Percentiles rank a stretch among this genome's conserved stretches.
Evolutionary conservation across 805 yeast species (phyloP).

Genomic region (Monosporozyma yasuniensis): DNA sequence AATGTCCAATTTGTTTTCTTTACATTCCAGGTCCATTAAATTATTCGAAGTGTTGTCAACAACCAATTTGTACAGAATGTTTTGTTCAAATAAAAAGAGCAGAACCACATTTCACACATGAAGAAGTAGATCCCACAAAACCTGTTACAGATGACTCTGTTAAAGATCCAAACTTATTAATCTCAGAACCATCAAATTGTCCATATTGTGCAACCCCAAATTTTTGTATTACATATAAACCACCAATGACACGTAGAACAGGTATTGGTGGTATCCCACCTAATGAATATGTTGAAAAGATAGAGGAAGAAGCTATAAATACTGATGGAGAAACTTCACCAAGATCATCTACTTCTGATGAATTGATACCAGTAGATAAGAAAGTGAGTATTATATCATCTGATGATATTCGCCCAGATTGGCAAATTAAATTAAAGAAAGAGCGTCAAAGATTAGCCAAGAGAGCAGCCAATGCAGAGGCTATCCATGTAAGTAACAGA

Average conservation of each 20-base stretch:
- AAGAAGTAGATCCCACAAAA: slow-evolving; percentile 33
- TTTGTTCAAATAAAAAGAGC: slow-evolving; percentile 86
- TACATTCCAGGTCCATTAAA: slow-evolving; percentile 38
- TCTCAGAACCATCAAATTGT: slow-evolving; percentile 82
- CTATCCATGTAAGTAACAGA: slow-evolving; percentile 81
- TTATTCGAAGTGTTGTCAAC: slow-evolving; percentile 78
- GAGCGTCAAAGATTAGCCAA: slow-evolving; percentile 76
- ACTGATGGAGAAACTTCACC: not conserved
- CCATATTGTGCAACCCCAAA: slow-evolving; percentile 87
- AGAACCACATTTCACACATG: slow-evolving; percentile 92
- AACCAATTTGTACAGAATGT: slow-evolving; percentile 69
- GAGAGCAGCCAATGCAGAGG: slow-evolving; percentile 88
- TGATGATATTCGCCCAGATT: slow-evolving; percentile 83
- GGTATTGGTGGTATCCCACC: slow-evolving; percentile 55
- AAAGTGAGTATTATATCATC: slow-evolving; percentile 44
- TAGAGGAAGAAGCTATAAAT: not conserved
- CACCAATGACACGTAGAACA: slow-evolving; percentile 43
- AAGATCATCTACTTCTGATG: not conserved
- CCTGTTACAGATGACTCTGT: slow-evolving; percentile 23
- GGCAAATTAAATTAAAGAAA: slow-evolving; percentile 66
- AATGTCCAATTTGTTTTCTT: slow-evolving; percentile 92
- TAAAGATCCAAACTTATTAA: slow-evolving; percentile 51
- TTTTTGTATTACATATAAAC: slow-evolving; percentile 76
- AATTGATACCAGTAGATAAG: not conserved
- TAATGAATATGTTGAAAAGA: slow-evolving; percentile 22